These are phyloP conservation scores for Coemansia sp. DNA, from an alignment of 192 early-diverging fungal genomes.

Conservation along the genomic window DNA sequence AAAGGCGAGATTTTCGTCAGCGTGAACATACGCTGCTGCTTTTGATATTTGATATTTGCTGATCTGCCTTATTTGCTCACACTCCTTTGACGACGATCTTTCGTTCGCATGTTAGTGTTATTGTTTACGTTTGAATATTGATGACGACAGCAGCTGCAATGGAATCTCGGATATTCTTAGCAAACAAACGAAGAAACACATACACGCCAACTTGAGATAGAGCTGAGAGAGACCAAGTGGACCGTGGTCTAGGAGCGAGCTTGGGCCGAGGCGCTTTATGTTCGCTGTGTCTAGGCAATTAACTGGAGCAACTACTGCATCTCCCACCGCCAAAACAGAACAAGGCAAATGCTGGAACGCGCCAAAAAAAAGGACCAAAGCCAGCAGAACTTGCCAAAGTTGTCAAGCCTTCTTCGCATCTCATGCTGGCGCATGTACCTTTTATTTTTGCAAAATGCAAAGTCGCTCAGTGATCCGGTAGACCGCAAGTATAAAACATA, in stretches of 20 bases:
- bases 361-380: too few species aligned
- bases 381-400: too few species aligned
- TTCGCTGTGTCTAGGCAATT: neutral
- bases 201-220: neutral
- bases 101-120: neutral
- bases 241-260: neutral
- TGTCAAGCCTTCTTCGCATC: neutral
- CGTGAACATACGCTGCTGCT: neutral
- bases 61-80: neutral
- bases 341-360: neutral
- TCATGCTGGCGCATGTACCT: neutral
- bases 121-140: neutral
- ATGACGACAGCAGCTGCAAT: neutral
- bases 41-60: neutral
- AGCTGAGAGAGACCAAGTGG: neutral
- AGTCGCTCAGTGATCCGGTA: neutral
- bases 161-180: too few species aligned
- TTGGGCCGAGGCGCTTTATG: neutral
- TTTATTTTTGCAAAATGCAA: neutral
- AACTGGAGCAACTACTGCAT: neutral
- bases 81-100: neutral
- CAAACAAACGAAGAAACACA: too few species aligned
- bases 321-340: neutral
- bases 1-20: neutral
- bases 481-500: neutral